Conservation (phyloP, 768 basidiomycete genomes). For the Psilocybe tampanensis region DNA sequence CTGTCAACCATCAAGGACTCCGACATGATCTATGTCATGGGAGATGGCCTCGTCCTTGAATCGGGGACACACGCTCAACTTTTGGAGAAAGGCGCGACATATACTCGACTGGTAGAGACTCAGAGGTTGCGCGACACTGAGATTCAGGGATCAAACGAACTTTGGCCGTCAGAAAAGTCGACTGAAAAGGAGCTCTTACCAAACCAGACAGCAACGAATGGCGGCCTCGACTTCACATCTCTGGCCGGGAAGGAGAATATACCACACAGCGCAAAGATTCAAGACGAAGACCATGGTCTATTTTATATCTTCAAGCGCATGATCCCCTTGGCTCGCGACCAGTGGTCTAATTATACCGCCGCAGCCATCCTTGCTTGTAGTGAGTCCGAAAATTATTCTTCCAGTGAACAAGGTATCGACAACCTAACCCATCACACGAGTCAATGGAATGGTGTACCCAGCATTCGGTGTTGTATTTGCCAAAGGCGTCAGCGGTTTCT, state of each 20-base stretch:
- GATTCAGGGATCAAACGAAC: neutral
- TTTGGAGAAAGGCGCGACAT: conserved; percentile 64
- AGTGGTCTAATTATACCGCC: conserved; percentile 56
- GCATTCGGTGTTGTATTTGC: conserved; percentile 71
- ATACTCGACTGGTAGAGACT: conserved; percentile 71
- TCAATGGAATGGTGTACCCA: conserved; percentile 50
- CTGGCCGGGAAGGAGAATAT: conserved; percentile 39
- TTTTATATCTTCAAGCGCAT: conserved; percentile 71
- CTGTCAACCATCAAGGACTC: conserved; percentile 84
- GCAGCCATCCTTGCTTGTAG: conserved; percentile 45
- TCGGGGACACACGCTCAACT: conserved; percentile 69
- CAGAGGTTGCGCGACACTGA: conserved; percentile 70
- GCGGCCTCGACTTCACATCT: too few relatives aligned
- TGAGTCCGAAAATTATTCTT: neutral
- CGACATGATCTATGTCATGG: conserved; percentile 84
- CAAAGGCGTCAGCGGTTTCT: conserved; percentile 58
- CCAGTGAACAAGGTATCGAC: too few relatives aligned
- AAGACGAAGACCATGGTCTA: conserved; percentile 32
- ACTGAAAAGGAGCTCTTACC: conserved; percentile 45
- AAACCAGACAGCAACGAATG: too few relatives aligned
- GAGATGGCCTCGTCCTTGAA: conserved; percentile 79
- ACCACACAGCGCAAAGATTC: too few relatives aligned
- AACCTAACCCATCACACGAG: neutral
- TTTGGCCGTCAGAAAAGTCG: conserved; percentile 28
- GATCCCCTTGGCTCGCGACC: conserved; percentile 58